A percentile compares a stretch with the other conserved stretches of the same genome.
Evolutionary conservation across 345 rosid genomes (phyloP).

Genomic region (Psidium friedrichsthalianum): DNA sequence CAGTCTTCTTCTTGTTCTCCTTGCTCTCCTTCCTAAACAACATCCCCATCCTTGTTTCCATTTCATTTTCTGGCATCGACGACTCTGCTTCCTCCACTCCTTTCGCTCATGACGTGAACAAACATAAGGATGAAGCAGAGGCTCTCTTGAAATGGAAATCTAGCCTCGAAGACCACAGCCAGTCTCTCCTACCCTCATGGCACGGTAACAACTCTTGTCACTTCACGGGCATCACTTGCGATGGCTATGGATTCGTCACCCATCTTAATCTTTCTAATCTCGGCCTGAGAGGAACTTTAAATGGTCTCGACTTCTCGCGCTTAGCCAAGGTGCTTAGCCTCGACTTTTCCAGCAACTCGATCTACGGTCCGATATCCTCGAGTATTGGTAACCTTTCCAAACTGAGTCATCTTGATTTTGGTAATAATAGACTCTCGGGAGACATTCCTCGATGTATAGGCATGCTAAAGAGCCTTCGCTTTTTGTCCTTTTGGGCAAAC

Average conservation of each 20-base stretch:
- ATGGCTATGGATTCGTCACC: not conserved
- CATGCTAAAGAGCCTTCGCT: not conserved
- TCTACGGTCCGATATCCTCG: not conserved
- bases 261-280: not conserved
- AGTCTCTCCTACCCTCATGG: not conserved
- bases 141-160: not conserved
- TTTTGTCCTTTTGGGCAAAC: not conserved
- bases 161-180: not conserved
- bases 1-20: not conserved
- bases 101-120: rapidly evolving
- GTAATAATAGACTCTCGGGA: not conserved
- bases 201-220: not conserved
- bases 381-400: not conserved
- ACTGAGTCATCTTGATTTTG: not conserved
- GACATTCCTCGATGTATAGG: not conserved
- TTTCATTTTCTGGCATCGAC: not conserved
- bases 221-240: not conserved
- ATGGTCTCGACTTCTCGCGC: not conserved
- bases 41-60: not conserved
- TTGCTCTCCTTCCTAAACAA: not conserved
- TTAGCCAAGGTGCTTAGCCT: not conserved
- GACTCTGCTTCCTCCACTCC: not conserved
- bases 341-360: not conserved
- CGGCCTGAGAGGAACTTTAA: not conserved
- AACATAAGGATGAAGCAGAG: not conserved